Evolutionary conservation across 108 stramenopile species (phyloP).

Genomic region (Mayamaea pseudoterrestris): DNA sequence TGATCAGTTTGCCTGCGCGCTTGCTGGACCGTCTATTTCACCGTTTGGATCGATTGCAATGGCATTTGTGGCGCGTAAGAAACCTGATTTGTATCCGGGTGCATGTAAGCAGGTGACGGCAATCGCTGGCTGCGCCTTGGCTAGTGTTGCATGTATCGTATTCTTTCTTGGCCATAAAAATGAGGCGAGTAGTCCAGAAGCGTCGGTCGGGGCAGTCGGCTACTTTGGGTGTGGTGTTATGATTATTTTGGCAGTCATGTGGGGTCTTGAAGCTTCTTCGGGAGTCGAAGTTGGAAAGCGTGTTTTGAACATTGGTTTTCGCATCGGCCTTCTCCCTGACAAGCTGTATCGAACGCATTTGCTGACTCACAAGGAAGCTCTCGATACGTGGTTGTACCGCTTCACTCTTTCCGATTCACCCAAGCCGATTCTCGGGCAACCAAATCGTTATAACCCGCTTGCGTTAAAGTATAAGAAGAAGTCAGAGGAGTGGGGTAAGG

Average conservation of each 20-base stretch:
- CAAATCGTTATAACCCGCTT: constrained; percentile 5
- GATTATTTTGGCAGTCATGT: constrained; percentile 16
- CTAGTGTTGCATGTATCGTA: constrained; percentile 10
- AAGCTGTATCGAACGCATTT: constrained; percentile 19
- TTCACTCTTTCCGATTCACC: constrained; percentile 7
- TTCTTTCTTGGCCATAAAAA: constrained; percentile 15
- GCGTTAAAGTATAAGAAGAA: constrained; percentile 24
- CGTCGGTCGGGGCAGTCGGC: too few species aligned
- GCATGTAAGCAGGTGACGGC: constrained; percentile 24
- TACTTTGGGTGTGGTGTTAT: constrained; percentile 10
- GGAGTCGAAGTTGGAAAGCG: constrained; percentile 25
- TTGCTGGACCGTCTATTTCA: constrained; percentile 13
- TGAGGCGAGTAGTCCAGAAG: too few species aligned
- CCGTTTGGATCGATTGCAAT: constrained; percentile 19
- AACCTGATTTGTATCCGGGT: constrained; percentile 15
- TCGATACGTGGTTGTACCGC: constrained; percentile 17
- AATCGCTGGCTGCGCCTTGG: constrained; percentile 16
- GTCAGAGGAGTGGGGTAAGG: constrained; percentile 24
- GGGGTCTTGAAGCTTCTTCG: constrained; percentile 17
- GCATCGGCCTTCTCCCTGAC: constrained; percentile 17
- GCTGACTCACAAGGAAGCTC: constrained; percentile 8
- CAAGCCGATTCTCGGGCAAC: constrained; percentile 5
- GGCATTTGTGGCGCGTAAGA: constrained; percentile 2
- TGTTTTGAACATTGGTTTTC: constrained; percentile 14
- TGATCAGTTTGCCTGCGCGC: constrained; percentile 15